Base-by-base conservation (phyloP, 768 basidiomycete species). In the Serendipita sp. region DNA sequence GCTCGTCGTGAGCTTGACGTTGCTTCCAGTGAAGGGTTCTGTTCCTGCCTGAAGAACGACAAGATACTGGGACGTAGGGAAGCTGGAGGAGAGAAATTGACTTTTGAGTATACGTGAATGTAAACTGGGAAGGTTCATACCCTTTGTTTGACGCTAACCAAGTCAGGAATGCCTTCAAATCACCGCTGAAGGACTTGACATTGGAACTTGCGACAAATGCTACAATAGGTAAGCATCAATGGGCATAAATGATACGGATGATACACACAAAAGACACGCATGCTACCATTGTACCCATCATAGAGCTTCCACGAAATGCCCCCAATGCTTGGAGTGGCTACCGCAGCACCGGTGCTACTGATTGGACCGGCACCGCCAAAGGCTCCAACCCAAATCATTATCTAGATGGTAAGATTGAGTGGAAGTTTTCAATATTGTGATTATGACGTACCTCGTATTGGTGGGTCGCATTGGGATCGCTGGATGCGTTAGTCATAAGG, bases 251-350 rank as follows among this genome's bases (percentile, higher is more conserved):
- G 44, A 46, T 13, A 46, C 13, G 18, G 44, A 46, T 13, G 1
- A 11, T 11, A 54, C 52, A 2, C 30, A 54, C 52, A 54, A 10
- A 60, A 60, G 0, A 60, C 56, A 10, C 56, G 56, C 56, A 60
- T 60, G 56, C 28, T 32, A 32, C 56, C 56, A n/a, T 60, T 60
- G 34, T 60, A 60, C 10, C 56, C 56, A n/a, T 60, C 56, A 35
- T 60, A 60, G 23, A 60, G 34, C 56, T 60, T 60, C 56, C 56
- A 60, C 16, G 56, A 60, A 35, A 4, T 8, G 10, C 56, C 56
- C 8, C 23, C 23, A 35, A 60, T 35, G 16, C 16, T 60, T 35
- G 56, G 56, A 60, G 56, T 60, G 28, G 56, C 18, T 8, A 60
- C 56, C 16, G 56, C 23, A 8, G 56, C 16, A 28, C 56, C 56